A percentile compares a stretch with the other conserved stretches of the same genome.
These are phyloP conservation scores for Nothopassalora personata DNA, from an alignment of 2,329 filamentous ascomycete genomes.

Conservation along the genomic window DNA sequence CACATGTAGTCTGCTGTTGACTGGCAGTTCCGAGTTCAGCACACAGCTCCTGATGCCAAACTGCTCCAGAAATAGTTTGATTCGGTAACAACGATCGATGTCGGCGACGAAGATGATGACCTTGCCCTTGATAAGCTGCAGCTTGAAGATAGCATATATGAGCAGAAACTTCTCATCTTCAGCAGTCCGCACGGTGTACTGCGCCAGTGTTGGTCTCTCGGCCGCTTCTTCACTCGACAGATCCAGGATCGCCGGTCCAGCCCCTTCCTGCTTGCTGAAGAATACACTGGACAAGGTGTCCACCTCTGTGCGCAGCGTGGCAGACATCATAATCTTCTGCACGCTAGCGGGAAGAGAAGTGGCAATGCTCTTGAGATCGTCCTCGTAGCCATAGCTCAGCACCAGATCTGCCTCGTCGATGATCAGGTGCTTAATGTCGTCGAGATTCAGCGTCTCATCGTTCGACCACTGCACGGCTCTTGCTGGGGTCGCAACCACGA, in stretches of 20 bases:
- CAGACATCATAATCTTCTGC: slow-evolving; percentile 90
- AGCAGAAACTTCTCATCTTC: slow-evolving; percentile 97
- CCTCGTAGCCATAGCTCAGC: slow-evolving; percentile 87
- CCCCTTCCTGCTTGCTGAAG: slow-evolving; percentile 54
- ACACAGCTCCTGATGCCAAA: slow-evolving; percentile 93
- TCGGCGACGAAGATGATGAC: slow-evolving; percentile 79
- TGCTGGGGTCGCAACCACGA: slow-evolving; percentile 88
- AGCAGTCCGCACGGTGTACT: slow-evolving; percentile 86
- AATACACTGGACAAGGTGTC: slow-evolving; percentile 81
- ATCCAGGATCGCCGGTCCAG: slow-evolving; percentile 65
- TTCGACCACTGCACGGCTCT: slow-evolving; percentile 74
- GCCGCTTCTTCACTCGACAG: slow-evolving; percentile 67
- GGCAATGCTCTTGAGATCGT: slow-evolving; percentile 77
- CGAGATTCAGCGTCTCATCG: slow-evolving; percentile 63
- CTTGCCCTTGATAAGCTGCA: slow-evolving; percentile 90
- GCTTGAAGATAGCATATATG: slow-evolving; percentile 89
- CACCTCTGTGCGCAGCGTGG: slow-evolving; percentile 82
- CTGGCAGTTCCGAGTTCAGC: slow-evolving; percentile 86
- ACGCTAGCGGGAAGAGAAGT: slow-evolving; percentile 75
- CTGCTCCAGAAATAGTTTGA: slow-evolving; percentile 94
- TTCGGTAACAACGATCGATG: slow-evolving; percentile 80
- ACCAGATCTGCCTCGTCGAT: slow-evolving; percentile 94
- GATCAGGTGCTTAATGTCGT: slow-evolving; percentile 69
- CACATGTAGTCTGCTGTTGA: slow-evolving; percentile 88
- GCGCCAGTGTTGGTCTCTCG: slow-evolving; percentile 61